Evolutionary conservation across 2,329 filamentous ascomycete species (phyloP), one percentile per base, ranked within the genome.

Genomic region (Paecilomyces sp.): DNA sequence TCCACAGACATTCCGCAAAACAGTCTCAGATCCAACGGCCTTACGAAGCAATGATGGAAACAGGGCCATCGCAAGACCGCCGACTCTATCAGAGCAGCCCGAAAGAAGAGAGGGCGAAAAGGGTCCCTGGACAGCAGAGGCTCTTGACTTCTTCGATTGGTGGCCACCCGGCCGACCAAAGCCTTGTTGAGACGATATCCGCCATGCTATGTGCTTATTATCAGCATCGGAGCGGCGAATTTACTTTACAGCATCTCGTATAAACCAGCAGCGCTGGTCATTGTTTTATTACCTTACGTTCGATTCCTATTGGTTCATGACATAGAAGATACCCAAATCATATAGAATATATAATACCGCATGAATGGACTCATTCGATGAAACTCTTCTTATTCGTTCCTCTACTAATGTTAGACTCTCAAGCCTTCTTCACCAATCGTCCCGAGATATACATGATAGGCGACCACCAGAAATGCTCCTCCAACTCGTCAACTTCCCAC

Each of bases 401-500:
- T 9, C 11, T 50, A 18, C 12, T 13, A 18, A 47, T 8, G 6
- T 28, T 6, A 6, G 3, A 28, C 25, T 6, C 36, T 18, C 15
- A 47, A 18, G 47, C 33, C 65, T 65, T 76, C 68, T 78, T 79
- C 12, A 76, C 70, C 67, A 78, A 66, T 25, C 67, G 67, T 3
- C 77, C 77, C 30, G 75, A 70, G 58, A 79, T 61, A 72, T 79
- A 77, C 22, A 75, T 71, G 66, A 79, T 63, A 57, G 68, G 64
- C 5, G 71, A 69, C 69, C 71, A 71, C 41, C 68, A 68, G 65
- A 77, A 78, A 55, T 64, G 68, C 55, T 63, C 67, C 65, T 80
- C 74, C 63, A 84, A 60, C n/a, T 81, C 74, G 55, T 80, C 73
- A 61, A 70, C 72, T 41, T 77, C 77, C 82, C 82, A 85, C 15